Conservation (phyloP, 1,284 basidiomycete genomes). For the Moesziomyces parantarcticus region DNA sequence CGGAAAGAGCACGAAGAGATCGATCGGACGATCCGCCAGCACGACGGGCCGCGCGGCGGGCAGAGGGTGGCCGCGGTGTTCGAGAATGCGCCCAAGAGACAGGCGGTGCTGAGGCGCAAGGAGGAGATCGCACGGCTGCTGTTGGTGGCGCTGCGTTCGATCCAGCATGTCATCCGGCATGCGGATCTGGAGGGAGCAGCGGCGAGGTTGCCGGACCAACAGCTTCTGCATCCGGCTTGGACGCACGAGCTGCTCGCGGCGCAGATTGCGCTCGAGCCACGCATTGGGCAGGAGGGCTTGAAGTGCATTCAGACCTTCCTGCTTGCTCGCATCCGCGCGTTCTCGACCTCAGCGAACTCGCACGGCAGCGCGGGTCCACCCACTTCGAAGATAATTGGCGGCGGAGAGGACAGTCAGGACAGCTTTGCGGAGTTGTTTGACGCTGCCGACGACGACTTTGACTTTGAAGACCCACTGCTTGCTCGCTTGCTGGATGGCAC, state of each 20-base stretch:
- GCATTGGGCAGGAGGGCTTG: conserved; percentile 74
- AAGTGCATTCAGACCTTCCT: conserved; percentile 77
- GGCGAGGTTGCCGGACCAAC: conserved; percentile 75
- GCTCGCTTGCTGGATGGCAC: conserved; percentile 72
- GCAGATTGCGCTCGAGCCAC: conserved; percentile 71
- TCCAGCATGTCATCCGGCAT: conserved; percentile 75
- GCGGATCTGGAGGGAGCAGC: conserved; percentile 69
- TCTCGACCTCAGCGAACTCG: conserved; percentile 69
- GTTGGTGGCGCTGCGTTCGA: conserved; percentile 71
- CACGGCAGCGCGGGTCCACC: too few species aligned
- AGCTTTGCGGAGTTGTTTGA: conserved; percentile 77
- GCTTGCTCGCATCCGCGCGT: conserved; percentile 72
- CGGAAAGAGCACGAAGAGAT: conserved; percentile 73
- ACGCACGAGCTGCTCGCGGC: conserved; percentile 74
- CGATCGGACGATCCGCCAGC: conserved; percentile 45
- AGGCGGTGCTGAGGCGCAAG: conserved; percentile 29
- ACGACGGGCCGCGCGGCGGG: conserved; percentile 23
- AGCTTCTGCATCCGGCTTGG: conserved; percentile 74
- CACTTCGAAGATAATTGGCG: too few species aligned
- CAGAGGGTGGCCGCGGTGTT: conserved; percentile 33
- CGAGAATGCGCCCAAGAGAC: conserved; percentile 36
- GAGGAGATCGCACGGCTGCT: conserved; percentile 47
- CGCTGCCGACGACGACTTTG: conserved; percentile 70
- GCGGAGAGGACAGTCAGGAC: conserved; percentile 72
- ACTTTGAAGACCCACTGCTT: conserved; percentile 75